Percentiles rank a stretch among this genome's conserved stretches.
Conservation (phyloP, 306 rosid genomes). For the Acacia confusa region DNA sequence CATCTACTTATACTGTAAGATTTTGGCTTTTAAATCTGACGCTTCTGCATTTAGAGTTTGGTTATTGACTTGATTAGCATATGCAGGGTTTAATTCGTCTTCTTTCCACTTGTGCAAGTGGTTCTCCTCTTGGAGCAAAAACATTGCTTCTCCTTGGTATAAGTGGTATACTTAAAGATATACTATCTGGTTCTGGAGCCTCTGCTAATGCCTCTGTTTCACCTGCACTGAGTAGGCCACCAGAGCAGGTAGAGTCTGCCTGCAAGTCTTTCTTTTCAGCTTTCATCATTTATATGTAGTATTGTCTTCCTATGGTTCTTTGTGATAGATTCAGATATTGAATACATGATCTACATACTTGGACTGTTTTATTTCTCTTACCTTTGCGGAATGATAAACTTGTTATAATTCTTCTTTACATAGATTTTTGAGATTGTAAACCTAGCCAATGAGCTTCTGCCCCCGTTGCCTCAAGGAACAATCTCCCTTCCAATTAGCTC, state of each 20-base stretch:
- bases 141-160: conserved; percentile 88
- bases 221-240: conserved; percentile 89
- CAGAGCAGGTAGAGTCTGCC: conserved; percentile 70
- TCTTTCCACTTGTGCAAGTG: conserved; percentile 96
- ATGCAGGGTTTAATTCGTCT: conserved; percentile 96
- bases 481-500: conserved; percentile 74
- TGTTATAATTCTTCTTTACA: conserved; percentile 14
- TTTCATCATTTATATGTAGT: neutral
- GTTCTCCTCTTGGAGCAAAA: conserved; percentile 95
- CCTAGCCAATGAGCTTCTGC: conserved; percentile 94
- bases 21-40: conserved; percentile 9
- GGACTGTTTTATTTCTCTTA: neutral
- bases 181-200: conserved; percentile 81
- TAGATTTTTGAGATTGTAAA: conserved; percentile 97
- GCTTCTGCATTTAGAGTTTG: conserved; percentile 9
- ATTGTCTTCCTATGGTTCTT: conserved; percentile 8
- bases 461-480: conserved; percentile 92
- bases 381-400: neutral
- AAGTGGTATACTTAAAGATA: conserved; percentile 93
- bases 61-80: conserved; percentile 32
- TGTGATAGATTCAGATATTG: neutral
- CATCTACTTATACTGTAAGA: conserved; percentile 89
- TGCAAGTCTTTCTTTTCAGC: neutral
- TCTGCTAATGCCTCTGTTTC: conserved; percentile 78
- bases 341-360: conserved; percentile 6